Evolutionary conservation across 331 rosid genomes (phyloP), one percentile per base, ranked within the genome.

Genomic region (Pyracantha coccinea): DNA sequence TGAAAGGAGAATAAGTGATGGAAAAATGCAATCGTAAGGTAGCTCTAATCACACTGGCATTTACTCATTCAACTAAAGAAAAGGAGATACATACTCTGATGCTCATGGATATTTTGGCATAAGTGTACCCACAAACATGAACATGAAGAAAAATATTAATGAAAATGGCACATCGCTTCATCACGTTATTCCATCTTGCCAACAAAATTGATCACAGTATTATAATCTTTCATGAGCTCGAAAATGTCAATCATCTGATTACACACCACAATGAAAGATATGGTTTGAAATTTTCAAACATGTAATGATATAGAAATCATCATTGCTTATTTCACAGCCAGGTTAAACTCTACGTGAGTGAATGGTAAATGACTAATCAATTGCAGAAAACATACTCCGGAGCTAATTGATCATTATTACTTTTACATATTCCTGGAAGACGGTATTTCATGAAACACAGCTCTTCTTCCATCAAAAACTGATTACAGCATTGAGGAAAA

Each of bases 1-100:
- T 2, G 64, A 72, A 68, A 73, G 27, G 62, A 62, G 78, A 68
- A 47, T 72, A 75, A 74, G 60, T 58, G 25, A 71, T 21, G 21
- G 31, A 57, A 70, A 67, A 17, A 10, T 38, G 45, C 45, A 31
- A 44, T 44, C 35, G 20, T 38, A 38, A 41, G 64, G 57, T 77
- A 16, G 20, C 64, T 55, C 28, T 44, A 62, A 64, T 28, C 19
- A 65, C 35, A 65, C n/a, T 44, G 24, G 23, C 53, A 68, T 52
- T 24, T 52, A 38, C 20, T 23, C 53, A 35, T 62, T 53, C 13
- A 67, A 60, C 58, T 4, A 72, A 27, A 25, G 61, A 72, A 65
- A 66, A 53, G 38, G 47, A 66, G 32, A 33, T 7, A 53, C 1
- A 75, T 4, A 6, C 65, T 13, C 6, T 63, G 8, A 50, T 8